Evolutionary conservation across 768 basidiomycete species (phyloP).

Genomic region (Candolleomyces eurysporus): DNA sequence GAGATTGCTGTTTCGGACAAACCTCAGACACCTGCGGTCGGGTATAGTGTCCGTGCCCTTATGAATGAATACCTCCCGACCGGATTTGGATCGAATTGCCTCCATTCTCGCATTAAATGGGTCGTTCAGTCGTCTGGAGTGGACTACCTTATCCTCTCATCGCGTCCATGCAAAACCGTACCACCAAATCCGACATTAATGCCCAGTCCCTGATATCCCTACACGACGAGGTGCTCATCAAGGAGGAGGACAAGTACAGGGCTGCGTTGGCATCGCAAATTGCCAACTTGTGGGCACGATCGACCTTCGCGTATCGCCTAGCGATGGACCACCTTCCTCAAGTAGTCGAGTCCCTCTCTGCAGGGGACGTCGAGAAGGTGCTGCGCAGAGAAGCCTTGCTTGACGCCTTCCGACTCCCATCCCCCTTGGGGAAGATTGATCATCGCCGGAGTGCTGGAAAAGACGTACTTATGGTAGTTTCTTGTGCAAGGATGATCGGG

Average conservation of each 20-base stretch:
- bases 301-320: slow-evolving; percentile 86
- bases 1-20: slow-evolving; percentile 85
- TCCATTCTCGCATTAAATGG: slow-evolving; percentile 98
- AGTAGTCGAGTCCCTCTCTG: slow-evolving; percentile 95
- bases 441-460: slow-evolving; percentile 61
- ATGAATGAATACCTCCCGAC: slow-evolving; percentile 84
- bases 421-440: slow-evolving; percentile 82
- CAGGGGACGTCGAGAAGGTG: slow-evolving; percentile 89
- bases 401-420: slow-evolving; percentile 94
- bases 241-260: slow-evolving; percentile 87
- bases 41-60: slow-evolving; percentile 90
- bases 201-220: slow-evolving; percentile 96
- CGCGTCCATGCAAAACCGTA: slow-evolving; percentile 90
- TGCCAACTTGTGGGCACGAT: too few species aligned
- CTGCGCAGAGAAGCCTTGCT: slow-evolving; percentile 92
- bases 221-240: slow-evolving; percentile 93
- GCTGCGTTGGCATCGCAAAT: slow-evolving; percentile 90
- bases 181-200: slow-evolving; percentile 73
- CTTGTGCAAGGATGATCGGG: slow-evolving; percentile 54
- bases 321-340: slow-evolving; percentile 96
- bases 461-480: slow-evolving; percentile 73
- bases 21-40: slow-evolving; percentile 92
- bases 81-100: slow-evolving; percentile 80
- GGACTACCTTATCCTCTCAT: slow-evolving; percentile 95
- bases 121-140: slow-evolving; percentile 98